A percentile compares a stretch with the other conserved stretches of the same genome.
Evolutionary conservation across 1,284 basidiomycete species (phyloP).

Genomic region (Ceratobasidium sp.): DNA sequence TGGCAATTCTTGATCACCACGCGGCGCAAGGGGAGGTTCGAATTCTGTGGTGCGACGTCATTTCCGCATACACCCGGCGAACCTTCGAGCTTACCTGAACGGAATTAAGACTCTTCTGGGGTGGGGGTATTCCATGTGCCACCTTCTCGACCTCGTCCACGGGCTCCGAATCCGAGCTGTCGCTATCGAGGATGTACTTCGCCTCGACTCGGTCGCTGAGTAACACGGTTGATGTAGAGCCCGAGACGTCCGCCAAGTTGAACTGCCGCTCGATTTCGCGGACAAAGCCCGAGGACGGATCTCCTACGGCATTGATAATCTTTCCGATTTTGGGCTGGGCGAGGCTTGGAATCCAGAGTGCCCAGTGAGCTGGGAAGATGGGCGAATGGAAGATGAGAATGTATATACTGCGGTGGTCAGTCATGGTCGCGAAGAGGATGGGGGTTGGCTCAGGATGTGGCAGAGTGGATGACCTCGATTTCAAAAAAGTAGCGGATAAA

Average conservation of each 20-base stretch:
- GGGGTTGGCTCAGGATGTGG: too few relatives aligned
- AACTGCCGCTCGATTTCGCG: conserved; percentile 19
- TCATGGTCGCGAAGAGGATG: conserved; percentile 2
- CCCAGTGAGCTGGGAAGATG: conserved; percentile 19
- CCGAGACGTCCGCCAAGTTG: background rate
- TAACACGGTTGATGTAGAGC: background rate
- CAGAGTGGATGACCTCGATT: too few relatives aligned
- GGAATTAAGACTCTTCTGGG: too few relatives aligned
- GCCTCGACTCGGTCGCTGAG: too few relatives aligned
- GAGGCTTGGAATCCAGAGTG: conserved; percentile 3
- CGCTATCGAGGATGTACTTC: too few relatives aligned
- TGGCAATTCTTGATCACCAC: conserved; percentile 32
- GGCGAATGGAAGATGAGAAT: conserved; percentile 7
- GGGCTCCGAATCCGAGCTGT: too few relatives aligned
- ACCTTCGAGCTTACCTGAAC: background rate
- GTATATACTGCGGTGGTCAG: conserved; percentile 16
- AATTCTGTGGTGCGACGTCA: background rate
- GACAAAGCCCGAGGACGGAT: conserved; percentile 14
- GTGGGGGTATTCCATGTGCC: too few relatives aligned
- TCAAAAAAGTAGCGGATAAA: too few relatives aligned
- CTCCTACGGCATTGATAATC: too few relatives aligned
- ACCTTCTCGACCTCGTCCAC: too few relatives aligned
- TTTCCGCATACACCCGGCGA: background rate
- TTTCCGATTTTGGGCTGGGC: background rate
- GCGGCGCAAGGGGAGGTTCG: background rate